Conservation (phyloP, 345 rosid species). For the Murraya koenigii region DNA sequence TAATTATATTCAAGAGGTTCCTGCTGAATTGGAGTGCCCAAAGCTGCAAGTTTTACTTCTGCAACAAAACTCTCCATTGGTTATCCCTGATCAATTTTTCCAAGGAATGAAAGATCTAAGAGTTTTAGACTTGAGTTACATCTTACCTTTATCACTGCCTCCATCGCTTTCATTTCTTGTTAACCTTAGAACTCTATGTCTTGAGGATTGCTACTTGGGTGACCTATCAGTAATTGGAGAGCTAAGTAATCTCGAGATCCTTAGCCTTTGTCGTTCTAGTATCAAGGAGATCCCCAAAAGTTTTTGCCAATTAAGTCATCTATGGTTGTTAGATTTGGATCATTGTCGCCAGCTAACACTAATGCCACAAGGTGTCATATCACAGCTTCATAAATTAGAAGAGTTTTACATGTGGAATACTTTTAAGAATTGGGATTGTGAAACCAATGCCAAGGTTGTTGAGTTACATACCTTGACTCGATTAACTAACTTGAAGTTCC, state of each 20-base stretch:
- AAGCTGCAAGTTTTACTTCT: constrained; percentile 1
- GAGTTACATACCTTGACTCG: neutral
- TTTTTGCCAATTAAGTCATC: neutral
- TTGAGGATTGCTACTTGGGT: neutral
- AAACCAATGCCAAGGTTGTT: neutral
- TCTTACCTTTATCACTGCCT: neutral
- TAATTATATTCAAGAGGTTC: neutral
- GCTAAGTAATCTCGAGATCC: neutral
- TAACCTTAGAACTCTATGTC: neutral
- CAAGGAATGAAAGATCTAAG: constrained; percentile 2
- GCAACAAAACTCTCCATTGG: neutral
- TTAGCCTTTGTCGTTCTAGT: neutral
- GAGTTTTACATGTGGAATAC: neutral
- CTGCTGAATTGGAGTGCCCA: neutral
- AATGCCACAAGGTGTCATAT: neutral
- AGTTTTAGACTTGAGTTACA: neutral
- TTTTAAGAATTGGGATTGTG: neutral
- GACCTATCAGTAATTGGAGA: constrained; percentile 1
- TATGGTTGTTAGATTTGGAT: neutral
- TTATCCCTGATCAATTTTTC: neutral
- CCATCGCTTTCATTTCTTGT: neutral
- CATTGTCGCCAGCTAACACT: neutral
- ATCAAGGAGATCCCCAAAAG: neutral
- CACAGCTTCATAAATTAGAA: neutral
- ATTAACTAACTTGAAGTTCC: neutral